phyloP scores from a whole-genome alignment of 768 basidiomycete species.

The Royoungia palumana region DNA sequence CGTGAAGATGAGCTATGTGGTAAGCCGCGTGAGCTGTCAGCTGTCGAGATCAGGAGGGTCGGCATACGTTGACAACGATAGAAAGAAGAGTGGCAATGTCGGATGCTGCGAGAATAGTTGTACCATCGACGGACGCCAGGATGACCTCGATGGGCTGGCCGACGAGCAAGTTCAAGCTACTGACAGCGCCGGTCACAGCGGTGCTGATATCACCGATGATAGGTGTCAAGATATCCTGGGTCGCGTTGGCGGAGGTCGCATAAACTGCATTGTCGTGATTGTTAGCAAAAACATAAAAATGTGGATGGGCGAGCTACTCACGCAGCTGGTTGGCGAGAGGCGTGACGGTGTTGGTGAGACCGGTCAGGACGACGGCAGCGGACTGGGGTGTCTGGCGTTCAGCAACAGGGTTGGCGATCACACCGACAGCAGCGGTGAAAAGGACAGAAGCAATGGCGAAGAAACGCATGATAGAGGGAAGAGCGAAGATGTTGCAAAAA shows the following conservation, averaged over 20 bases:
- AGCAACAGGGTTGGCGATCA: background rate
- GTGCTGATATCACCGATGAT: background rate
- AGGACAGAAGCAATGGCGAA: background rate
- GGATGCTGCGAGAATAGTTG: background rate
- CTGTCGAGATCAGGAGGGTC: background rate
- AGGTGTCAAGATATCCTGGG: background rate
- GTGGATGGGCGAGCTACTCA: background rate
- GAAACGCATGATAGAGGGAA: background rate
- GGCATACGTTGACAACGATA: slow-evolving; percentile 5
- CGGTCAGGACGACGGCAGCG: background rate
- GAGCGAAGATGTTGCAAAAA: background rate
- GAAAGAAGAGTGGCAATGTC: slow-evolving; percentile 7
- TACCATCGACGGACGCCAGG: background rate
- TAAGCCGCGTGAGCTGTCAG: background rate
- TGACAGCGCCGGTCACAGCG: background rate
- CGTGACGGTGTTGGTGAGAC: background rate
- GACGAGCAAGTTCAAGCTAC: background rate
- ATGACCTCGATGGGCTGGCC: background rate
- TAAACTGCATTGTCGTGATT: background rate
- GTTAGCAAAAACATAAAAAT: background rate
- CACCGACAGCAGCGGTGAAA: background rate
- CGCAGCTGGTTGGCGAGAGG: background rate
- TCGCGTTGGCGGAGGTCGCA: slow-evolving; percentile 4
- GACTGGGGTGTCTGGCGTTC: background rate
- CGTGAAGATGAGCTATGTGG: slow-evolving; percentile 10